A percentile compares a stretch with the other conserved stretches of the same genome.
Conservation (phyloP, 805 yeast genomes). For the Isabelozyma rhagii region DNA sequence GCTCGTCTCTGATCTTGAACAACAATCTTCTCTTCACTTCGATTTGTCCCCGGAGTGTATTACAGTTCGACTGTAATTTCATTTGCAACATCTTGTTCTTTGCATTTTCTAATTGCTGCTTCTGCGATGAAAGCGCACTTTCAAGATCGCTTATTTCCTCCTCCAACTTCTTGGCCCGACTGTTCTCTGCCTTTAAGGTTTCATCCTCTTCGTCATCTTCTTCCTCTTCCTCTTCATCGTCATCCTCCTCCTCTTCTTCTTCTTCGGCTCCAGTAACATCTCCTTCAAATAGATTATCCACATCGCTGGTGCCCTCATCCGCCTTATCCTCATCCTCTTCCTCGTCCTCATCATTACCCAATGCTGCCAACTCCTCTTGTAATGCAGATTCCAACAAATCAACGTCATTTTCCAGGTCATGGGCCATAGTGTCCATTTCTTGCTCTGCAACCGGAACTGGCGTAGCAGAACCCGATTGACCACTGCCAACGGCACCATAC, state of each 20-base stretch:
- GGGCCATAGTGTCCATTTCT: neutral
- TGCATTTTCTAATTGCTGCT: conserved; percentile 66
- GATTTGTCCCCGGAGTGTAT: conserved; percentile 73
- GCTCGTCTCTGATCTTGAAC: conserved; percentile 25
- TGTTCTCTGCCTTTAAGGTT: conserved; percentile 32
- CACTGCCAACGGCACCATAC: conserved; percentile 17
- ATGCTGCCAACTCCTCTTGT: conserved; percentile 4
- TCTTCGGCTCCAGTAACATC: conserved; percentile 36
- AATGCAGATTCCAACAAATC: conserved; percentile 2
- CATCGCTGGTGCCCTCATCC: conserved; percentile 31
- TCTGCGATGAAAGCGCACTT: conserved; percentile 69
- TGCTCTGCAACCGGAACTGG: conserved; percentile 18
- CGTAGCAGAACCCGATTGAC: conserved; percentile 26
- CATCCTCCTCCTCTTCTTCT: conserved; percentile 49
- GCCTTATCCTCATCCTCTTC: conserved; percentile 28
- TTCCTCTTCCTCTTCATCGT: conserved; percentile 50
- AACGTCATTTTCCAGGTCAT: conserved; percentile 1
- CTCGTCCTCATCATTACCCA: conserved; percentile 8
- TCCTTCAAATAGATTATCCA: conserved; percentile 33
- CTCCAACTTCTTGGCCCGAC: conserved; percentile 57
- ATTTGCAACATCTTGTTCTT: conserved; percentile 81
- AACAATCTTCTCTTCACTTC: conserved; percentile 76
- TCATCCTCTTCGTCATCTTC: conserved; percentile 47
- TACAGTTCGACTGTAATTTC: conserved; percentile 79
- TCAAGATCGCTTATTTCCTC: conserved; percentile 87